Evolutionary conservation across 768 basidiomycete species (phyloP).

Genomic region (Agaricus subrufescens): DNA sequence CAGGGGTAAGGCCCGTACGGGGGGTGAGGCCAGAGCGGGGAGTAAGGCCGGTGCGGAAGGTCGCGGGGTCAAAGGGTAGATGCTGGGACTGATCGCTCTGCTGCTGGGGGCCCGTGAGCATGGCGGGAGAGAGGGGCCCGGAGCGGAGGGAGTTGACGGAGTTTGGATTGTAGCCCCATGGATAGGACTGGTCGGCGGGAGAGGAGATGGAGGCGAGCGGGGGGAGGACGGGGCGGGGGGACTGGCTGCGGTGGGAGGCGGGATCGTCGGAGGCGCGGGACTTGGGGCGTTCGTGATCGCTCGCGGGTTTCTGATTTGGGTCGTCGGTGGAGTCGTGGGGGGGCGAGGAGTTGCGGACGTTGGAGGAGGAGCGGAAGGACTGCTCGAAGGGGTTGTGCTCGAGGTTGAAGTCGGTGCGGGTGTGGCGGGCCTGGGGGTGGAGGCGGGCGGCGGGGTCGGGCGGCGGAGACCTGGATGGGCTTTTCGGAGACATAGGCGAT

Average conservation of each 20-base stretch:
- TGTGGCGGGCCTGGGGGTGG: conserved; percentile 30
- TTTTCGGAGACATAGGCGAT: conserved; percentile 34
- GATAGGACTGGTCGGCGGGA: conserved; percentile 58
- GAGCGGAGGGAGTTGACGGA: conserved; percentile 80
- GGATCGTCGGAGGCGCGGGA: conserved; percentile 18
- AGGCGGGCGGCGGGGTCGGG: conserved; percentile 10
- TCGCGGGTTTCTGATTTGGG: conserved; percentile 10
- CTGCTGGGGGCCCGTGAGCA: conserved; percentile 85
- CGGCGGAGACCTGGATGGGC: conserved; percentile 28
- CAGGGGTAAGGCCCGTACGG: conserved; percentile 77
- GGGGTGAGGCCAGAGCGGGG: conserved; percentile 84
- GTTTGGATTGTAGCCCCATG: conserved; percentile 58
- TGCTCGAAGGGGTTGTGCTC: conserved; percentile 96
- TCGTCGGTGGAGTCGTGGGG: conserved; percentile 20
- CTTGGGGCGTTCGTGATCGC: conserved; percentile 19
- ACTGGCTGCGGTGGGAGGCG: conserved; percentile 33
- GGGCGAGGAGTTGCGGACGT: conserved; percentile 40
- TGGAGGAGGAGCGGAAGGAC: conserved; percentile 65
- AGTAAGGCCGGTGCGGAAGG: conserved; percentile 84
- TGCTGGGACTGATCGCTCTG: conserved; percentile 32
- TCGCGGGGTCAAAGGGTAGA: conserved; percentile 61
- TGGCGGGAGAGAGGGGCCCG: conserved; percentile 93
- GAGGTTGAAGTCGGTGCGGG: conserved; percentile 62
- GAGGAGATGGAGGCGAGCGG: conserved; percentile 78
- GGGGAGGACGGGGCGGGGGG: conserved; percentile 71